Conservation (phyloP, 768 basidiomycete genomes). For the Lepiota venenata region DNA sequence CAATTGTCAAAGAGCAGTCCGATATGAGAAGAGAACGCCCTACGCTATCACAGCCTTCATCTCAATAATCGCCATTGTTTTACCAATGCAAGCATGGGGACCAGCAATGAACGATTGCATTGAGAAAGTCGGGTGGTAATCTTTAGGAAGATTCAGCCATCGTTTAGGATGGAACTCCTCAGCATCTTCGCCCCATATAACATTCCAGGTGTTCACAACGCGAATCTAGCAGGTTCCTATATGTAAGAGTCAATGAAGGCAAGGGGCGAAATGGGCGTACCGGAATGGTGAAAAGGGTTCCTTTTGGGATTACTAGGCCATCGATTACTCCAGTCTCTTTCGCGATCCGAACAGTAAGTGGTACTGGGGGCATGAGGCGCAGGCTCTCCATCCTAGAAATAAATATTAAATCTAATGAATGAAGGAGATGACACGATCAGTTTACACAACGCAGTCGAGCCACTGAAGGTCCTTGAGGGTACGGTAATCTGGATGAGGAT, state of each 20-base stretch:
- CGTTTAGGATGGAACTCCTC: conserved; percentile 47
- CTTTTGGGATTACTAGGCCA: conserved; percentile 39
- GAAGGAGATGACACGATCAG: background rate
- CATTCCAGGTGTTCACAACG: conserved; percentile 47
- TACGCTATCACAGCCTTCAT: conserved; percentile 46
- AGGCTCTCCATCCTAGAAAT: conserved; percentile 34
- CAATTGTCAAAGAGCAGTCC: background rate
- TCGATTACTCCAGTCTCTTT: conserved; percentile 37
- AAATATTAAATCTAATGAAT: background rate
- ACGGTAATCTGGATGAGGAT: conserved; percentile 33
- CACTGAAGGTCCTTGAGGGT: conserved; percentile 35
- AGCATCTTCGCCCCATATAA: conserved; percentile 48
- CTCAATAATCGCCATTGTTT: conserved; percentile 45
- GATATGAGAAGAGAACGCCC: background rate
- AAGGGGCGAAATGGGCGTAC: too few relatives aligned
- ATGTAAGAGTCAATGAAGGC: too few relatives aligned
- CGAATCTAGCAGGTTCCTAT: conserved; percentile 32
- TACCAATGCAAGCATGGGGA: conserved; percentile 45
- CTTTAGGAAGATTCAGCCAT: conserved; percentile 38
- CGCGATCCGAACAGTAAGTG: conserved; percentile 35
- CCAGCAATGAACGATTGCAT: conserved; percentile 41
- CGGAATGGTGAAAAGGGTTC: too few relatives aligned
- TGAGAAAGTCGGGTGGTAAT: conserved; percentile 32
- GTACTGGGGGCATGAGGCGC: conserved; percentile 37
- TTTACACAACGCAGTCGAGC: conserved; percentile 39